Evolutionary conservation across 139 green algal species (phyloP).

Genomic region (Bryopsis sp.): DNA sequence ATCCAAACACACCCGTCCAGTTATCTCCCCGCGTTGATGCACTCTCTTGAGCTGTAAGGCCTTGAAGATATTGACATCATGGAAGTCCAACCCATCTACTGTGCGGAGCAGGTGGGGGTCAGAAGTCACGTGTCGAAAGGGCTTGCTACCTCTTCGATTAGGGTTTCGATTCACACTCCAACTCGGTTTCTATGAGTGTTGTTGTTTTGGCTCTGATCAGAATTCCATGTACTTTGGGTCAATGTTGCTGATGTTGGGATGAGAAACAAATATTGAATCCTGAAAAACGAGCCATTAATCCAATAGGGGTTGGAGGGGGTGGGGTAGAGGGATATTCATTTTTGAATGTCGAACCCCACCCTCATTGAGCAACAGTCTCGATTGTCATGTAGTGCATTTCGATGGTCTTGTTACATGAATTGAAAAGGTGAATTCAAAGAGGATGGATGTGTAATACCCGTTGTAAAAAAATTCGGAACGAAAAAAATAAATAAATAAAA

Average conservation of each 20-base stretch:
- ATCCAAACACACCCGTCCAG: too few relatives aligned
- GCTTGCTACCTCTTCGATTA: neutral
- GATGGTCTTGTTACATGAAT: neutral
- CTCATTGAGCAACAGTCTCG: neutral
- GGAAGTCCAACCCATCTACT: slow-evolving; percentile 57
- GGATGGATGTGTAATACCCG: neutral
- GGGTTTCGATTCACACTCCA: neutral
- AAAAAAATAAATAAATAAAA: neutral
- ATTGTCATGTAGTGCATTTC: neutral
- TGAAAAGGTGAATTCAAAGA: neutral
- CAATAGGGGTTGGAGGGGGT: too few relatives aligned
- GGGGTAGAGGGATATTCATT: too few relatives aligned
- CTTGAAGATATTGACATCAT: too few relatives aligned
- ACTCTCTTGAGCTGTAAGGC: too few relatives aligned
- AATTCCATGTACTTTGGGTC: neutral
- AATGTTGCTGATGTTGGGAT: neutral
- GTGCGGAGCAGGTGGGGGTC: slow-evolving; percentile 41
- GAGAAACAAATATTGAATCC: too few relatives aligned
- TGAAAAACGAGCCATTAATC: too few relatives aligned
- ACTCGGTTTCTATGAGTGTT: neutral
- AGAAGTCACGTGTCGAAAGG: neutral
- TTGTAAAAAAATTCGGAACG: too few relatives aligned
- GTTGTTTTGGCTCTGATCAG: neutral
- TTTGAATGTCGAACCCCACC: too few relatives aligned
- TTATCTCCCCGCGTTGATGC: too few relatives aligned